Evolutionary conservation across 2,329 filamentous ascomycete species (phyloP).

Genomic region (Colletotrichum noveboracense): DNA sequence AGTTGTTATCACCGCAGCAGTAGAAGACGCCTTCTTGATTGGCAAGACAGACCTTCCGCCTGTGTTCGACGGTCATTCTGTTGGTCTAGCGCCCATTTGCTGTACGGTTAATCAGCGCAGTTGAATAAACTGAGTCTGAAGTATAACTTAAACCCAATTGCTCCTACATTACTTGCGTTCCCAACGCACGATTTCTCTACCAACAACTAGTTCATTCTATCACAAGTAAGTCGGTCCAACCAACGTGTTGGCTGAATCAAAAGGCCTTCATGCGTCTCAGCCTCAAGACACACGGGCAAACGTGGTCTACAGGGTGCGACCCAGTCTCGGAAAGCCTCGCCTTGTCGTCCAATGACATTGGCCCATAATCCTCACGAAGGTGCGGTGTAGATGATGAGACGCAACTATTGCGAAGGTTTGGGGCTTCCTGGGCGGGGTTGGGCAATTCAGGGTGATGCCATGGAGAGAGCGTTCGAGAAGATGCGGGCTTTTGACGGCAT

Average conservation of each 20-base stretch:
- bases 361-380: neutral
- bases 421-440: neutral
- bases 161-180: neutral
- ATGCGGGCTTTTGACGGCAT: neutral
- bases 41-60: neutral
- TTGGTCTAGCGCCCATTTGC: neutral
- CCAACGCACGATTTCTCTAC: neutral
- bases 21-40: neutral
- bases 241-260: neutral
- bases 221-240: neutral
- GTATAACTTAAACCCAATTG: rapidly evolving
- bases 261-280: neutral
- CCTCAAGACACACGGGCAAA: neutral
- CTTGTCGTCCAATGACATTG: neutral
- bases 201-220: neutral
- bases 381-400: neutral
- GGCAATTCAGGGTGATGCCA: neutral
- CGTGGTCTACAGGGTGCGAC: neutral
- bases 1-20: rapidly evolving
- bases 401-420: neutral
- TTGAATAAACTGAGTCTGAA: rapidly evolving
- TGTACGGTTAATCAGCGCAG: neutral
- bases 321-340: neutral
- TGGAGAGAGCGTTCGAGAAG: neutral
- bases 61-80: neutral